These are phyloP conservation scores for Rubus idaeus DNA, from an alignment of 306 rosid genomes.

Conservation along the genomic window DNA sequence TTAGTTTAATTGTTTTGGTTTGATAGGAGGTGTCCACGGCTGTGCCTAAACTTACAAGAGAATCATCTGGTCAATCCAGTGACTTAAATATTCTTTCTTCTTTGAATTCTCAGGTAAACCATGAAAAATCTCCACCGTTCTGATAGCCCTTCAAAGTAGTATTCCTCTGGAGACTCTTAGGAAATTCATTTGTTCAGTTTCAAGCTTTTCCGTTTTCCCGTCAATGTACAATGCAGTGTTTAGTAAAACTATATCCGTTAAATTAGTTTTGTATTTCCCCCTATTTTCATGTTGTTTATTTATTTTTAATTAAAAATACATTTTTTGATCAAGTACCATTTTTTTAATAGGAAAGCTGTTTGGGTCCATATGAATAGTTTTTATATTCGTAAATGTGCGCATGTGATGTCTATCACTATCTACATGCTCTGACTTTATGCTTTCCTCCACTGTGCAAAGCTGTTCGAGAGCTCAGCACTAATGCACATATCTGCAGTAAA, in stretches of 20 bases:
- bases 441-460: conserved; percentile 49
- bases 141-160: conserved; percentile 16
- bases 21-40: conserved; percentile 85
- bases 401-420: background rate
- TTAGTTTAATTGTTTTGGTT: conserved; percentile 22
- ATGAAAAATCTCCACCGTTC: conserved; percentile 19
- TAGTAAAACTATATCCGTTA: background rate
- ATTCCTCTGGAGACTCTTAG: conserved; percentile 19
- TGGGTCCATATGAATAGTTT: background rate
- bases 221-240: background rate
- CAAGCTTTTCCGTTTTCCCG: background rate
- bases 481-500: conserved; percentile 90
- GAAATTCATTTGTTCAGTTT: conserved; percentile 4
- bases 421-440: conserved; percentile 39
- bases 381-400: background rate
- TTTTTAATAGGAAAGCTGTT: background rate
- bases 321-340: background rate
- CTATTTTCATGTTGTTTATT: background rate
- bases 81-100: conserved; percentile 96
- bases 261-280: background rate
- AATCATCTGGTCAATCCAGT: conserved; percentile 79
- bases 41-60: conserved; percentile 76
- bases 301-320: background rate
- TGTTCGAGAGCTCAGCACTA: conserved; percentile 93
- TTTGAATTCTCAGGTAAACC: conserved; percentile 87